A percentile compares a stretch with the other conserved stretches of the same genome.
phyloP scores from a whole-genome alignment of 148 eudicot species.

The Rhododendron kiyosumense region DNA sequence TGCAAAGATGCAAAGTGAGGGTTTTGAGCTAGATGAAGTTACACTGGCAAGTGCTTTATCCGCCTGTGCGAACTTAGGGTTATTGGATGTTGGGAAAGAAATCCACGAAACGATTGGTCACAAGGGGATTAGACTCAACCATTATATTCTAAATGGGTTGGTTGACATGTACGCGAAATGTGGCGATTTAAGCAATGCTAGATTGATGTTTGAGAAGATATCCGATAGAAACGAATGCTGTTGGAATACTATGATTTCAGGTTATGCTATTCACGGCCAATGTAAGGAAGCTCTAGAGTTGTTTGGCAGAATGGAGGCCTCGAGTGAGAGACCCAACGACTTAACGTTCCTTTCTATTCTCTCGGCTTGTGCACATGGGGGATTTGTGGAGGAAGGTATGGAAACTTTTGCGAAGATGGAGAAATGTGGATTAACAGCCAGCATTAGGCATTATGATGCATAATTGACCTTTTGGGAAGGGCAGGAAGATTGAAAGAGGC shows the following conservation, averaged over 20 bases:
- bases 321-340: conserved; percentile 37
- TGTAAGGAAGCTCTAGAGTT: conserved; percentile 44
- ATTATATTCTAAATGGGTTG: conserved; percentile 52
- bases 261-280: conserved; percentile 55
- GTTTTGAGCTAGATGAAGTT: conserved; percentile 63
- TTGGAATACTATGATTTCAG: conserved; percentile 68
- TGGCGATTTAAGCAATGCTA: conserved; percentile 58
- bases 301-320: conserved; percentile 43
- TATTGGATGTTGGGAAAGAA: conserved; percentile 47
- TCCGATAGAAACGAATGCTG: conserved; percentile 26
- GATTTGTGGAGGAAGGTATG: conserved; percentile 53
- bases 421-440: conserved; percentile 35
- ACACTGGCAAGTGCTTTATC: conserved; percentile 52
- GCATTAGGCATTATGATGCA: conserved; percentile 58
- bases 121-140: conserved; percentile 31
- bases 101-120: conserved; percentile 34
- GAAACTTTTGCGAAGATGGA: conserved; percentile 47
- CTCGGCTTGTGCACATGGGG: conserved; percentile 68
- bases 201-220: conserved; percentile 42
- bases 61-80: conserved; percentile 63
- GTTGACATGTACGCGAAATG: conserved; percentile 81
- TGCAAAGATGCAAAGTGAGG: conserved; percentile 37
- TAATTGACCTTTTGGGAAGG: conserved; percentile 63
- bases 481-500: conserved; percentile 60
- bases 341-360: conserved; percentile 55